Base-by-base conservation (phyloP, 805 yeast genomes). In the Kuraishia capsulata region DNA sequence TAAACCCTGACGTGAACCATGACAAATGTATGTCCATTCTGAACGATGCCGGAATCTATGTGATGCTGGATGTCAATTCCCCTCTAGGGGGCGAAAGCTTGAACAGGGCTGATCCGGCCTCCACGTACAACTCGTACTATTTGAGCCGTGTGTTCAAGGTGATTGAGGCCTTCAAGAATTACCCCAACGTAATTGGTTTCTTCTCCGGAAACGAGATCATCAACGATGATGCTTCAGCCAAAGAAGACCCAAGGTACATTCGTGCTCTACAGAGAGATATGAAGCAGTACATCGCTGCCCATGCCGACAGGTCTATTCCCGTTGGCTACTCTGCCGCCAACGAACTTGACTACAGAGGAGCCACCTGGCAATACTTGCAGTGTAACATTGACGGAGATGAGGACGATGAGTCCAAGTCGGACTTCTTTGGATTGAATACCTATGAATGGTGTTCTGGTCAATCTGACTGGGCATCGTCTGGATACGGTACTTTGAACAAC, bases 291-390 rank as follows among this genome's bases (percentile, higher is more conserved):
- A 81, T 89, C 44, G 62, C 72, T 21, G 64, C 72, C 40, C 77
- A 81, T 49, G 67, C 80, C 14, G 72, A 82, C 53, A 76, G 97
- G 58, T 61, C 77, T 6, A 81, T 89, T 42, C 96, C 96, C 4
- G 95, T 88, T n/a, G 97, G 97, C 25, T 89, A 89, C 61, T 82
- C 96, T 6, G 96, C 97, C 35, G 96, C 96, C 14, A 95, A 85
- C 51, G 88, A 78, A 44, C 66, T 63, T 39, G 71, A 70, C 33
- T 71, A 84, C 52, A 75, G 95, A 51, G 61, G 74, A 36, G 81
- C 85, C 25, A 77, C 90, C 38, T 84, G 82, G 59, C 76, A 78
- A 47, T 90, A 82, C 61, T 69, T 90, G 54, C 82, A 83, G 59
- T 89, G 97, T 66, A 86, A 85, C 36, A 64, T 70, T 38, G 74